phyloP scores from a whole-genome alignment of 345 rosid species.

The Bruguiera gymnorhiza region DNA sequence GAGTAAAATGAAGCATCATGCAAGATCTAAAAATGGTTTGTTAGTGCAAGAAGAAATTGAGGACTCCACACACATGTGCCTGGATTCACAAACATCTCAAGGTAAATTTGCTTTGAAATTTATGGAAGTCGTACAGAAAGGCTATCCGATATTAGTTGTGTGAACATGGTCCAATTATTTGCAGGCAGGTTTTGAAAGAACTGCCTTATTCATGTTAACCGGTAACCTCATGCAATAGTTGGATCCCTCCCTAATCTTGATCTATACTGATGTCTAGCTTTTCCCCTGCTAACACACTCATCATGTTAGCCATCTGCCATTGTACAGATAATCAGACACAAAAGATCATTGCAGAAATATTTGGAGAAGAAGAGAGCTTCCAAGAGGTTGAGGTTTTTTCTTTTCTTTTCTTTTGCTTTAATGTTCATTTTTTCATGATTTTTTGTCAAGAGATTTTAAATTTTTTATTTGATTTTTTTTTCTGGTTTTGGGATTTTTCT shows the following conservation, averaged over 20 bases:
- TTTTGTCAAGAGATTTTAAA: neutral
- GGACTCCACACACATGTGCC: neutral
- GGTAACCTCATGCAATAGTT: no score
- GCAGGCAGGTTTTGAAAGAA: no score
- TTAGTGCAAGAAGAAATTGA: neutral
- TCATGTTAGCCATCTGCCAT: neutral
- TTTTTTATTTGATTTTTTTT: neutral
- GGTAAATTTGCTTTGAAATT: neutral
- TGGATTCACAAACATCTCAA: neutral
- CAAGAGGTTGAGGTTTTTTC: neutral
- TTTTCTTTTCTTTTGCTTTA: neutral
- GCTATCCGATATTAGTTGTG: neutral
- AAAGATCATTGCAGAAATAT: neutral
- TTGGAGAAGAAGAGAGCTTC: slow-evolving; percentile 1
- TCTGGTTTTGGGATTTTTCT: no score
- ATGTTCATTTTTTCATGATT: neutral
- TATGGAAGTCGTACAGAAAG: neutral
- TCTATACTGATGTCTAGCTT: neutral
- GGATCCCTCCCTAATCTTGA: no score
- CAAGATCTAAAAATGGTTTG: neutral
- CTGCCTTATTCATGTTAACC: no score
- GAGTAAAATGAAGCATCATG: slow-evolving; percentile 3
- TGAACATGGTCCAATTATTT: no score
- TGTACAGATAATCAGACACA: neutral
- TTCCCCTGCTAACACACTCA: neutral